Evolutionary conservation across 176 grass and related monocot species (phyloP).

Genomic region (Avena sativa): DNA sequence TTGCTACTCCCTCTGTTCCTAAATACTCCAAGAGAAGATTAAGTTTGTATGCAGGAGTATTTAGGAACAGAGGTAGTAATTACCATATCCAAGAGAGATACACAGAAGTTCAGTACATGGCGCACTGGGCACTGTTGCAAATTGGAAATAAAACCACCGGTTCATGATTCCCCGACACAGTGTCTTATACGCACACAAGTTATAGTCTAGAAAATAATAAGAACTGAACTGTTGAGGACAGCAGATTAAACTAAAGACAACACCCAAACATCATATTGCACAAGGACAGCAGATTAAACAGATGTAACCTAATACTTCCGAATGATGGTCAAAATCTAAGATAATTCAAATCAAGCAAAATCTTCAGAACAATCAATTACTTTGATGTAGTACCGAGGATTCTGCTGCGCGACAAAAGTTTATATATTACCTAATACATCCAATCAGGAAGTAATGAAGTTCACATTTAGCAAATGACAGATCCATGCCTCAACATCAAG

Average conservation of each 20-base stretch:
- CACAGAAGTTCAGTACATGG: background rate
- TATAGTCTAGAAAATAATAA: slow-evolving; percentile 1
- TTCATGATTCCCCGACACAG: background rate
- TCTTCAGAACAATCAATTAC: background rate
- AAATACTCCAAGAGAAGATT: no score
- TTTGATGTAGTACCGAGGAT: background rate
- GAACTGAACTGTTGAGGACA: background rate
- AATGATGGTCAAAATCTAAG: background rate
- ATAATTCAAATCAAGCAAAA: background rate
- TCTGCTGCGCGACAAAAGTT: background rate
- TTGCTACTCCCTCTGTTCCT: background rate
- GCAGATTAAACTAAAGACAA: background rate
- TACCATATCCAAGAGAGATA: background rate
- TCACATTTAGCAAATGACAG: background rate
- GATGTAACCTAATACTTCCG: background rate
- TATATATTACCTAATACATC: background rate
- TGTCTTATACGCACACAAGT: background rate
- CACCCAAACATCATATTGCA: background rate
- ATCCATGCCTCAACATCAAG: background rate
- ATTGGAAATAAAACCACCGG: background rate
- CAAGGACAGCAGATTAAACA: background rate
- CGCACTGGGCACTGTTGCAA: background rate
- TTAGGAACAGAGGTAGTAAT: background rate
- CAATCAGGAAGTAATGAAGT: background rate
- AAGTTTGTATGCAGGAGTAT: no score